Base-by-base conservation (phyloP, 345 rosid species). In the Brassica carinata region DNA sequence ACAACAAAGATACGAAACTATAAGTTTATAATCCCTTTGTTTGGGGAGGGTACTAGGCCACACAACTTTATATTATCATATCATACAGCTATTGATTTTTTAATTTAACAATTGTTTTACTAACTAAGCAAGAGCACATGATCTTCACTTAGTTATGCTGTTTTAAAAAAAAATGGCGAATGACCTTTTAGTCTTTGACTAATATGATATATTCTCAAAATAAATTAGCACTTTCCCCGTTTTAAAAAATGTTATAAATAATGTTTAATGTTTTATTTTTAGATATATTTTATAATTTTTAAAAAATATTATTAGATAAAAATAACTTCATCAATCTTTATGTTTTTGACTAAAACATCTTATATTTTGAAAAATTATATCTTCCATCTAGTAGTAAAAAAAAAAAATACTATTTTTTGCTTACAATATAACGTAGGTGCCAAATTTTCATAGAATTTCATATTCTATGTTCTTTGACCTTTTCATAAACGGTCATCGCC, bases 111-210 rank as follows among this genome's bases (percentile, higher is more conserved):
- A 13, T 45, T 45, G 53, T 38, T 45, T 45, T 45, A 45, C 53
- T 13, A 45, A 45, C 15, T 13, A 45, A 45, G 53, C 76, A 65
- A 71, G 77, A 64, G 80, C 84, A 75, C 77, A 76, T 81, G 84
- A 81, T 70, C 77, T 55, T 62, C 71, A 67, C 23, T 70, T 74
- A 71, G 19, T 57, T 40, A 57, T 29, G 76, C 19, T 27, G 11
- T 70, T n/a, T 81, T 63, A 74, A 5, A 68, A 6, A 5, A 63
- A 8, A 55, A n/a, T 55, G 23, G 5, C 2, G 9, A 38, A 73
- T 79, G 40, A 19, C 57, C 73, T 59, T 61, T 67, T 53, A 73
- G 51, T 43, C 51, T 38, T 38, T 61, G 43, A 55, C 40, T 27
- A 72, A 4, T 27, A 29, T 57, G 61, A 10, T 17, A 3, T 70